Conservation (phyloP, 495 filamentous ascomycete genomes). For the Penicillium daleae region DNA sequence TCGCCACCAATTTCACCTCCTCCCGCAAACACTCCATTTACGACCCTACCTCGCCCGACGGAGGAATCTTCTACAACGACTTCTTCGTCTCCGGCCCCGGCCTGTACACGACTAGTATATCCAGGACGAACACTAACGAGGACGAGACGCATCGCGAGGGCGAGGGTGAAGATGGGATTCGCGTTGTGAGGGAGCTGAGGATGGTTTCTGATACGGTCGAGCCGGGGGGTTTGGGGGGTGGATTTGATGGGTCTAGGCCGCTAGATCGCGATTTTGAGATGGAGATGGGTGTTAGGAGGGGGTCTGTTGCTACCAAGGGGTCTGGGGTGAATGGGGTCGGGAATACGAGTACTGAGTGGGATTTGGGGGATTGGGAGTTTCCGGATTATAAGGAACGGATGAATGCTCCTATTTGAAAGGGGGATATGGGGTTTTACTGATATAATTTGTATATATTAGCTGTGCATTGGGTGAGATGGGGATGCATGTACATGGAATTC, state of each 20-base stretch:
- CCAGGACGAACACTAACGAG: slow-evolving; percentile 16
- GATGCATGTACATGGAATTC: background rate
- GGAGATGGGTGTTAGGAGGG: background rate
- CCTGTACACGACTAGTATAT: slow-evolving; percentile 35
- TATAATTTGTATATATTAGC: background rate
- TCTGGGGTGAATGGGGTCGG: background rate
- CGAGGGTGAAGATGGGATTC: slow-evolving; percentile 28
- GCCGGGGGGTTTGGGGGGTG: background rate
- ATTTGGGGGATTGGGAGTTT: slow-evolving; percentile 35
- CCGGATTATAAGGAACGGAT: slow-evolving; percentile 35
- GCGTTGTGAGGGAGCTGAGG: slow-evolving; percentile 40
- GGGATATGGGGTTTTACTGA: background rate
- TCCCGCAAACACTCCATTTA: slow-evolving; percentile 24
- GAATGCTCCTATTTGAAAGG: slow-evolving; percentile 29
- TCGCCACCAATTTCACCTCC: slow-evolving; percentile 9
- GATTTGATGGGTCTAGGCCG: background rate
- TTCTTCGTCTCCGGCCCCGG: slow-evolving; percentile 23
- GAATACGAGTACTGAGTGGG: slow-evolving; percentile 28
- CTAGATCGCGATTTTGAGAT: slow-evolving; percentile 21
- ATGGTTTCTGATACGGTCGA: slow-evolving; percentile 22
- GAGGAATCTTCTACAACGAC: slow-evolving; percentile 29
- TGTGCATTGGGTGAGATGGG: background rate
- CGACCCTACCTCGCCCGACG: slow-evolving; percentile 18
- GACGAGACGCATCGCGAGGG: background rate
- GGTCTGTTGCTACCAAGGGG: background rate